Evolutionary conservation across 768 basidiomycete species (phyloP).

Genomic region (Naganishia randhawae): DNA sequence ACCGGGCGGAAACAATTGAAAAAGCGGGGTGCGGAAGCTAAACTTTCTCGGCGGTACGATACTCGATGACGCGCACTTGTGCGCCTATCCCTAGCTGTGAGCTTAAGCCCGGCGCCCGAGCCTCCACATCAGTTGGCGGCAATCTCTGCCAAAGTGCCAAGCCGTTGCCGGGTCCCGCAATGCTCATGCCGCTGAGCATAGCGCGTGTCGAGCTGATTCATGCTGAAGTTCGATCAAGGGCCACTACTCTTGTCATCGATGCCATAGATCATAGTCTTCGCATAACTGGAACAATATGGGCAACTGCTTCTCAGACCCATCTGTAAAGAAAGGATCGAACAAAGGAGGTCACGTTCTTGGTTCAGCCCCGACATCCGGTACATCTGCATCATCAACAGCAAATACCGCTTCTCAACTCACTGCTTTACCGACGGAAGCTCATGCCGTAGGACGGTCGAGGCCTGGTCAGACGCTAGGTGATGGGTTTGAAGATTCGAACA

Average conservation of each 20-base stretch:
- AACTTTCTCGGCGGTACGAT: too few species aligned
- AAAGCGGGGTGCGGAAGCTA: too few species aligned
- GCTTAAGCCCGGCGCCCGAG: too few species aligned
- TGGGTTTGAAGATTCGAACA: slow-evolving; percentile 29
- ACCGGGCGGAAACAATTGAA: too few species aligned
- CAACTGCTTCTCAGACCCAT: slow-evolving; percentile 49
- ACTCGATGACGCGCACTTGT: too few species aligned
- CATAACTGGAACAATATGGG: slow-evolving; percentile 36
- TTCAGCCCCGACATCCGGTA: slow-evolving; percentile 33
- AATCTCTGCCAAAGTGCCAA: too few species aligned
- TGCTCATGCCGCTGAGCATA: too few species aligned
- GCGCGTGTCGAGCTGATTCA: background rate
- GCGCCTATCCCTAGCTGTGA: too few species aligned
- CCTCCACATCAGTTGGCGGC: too few species aligned
- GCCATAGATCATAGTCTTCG: too few species aligned
- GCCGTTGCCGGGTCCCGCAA: too few species aligned
- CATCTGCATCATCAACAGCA: slow-evolving; percentile 5
- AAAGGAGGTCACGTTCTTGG: slow-evolving; percentile 44
- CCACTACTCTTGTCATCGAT: background rate
- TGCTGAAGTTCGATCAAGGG: background rate
- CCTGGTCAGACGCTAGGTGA: slow-evolving; percentile 24
- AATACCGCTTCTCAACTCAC: background rate
- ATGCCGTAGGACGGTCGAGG: background rate
- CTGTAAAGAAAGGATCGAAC: slow-evolving; percentile 27
- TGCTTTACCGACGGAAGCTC: background rate